These are phyloP conservation scores for Aspergillus ellipticus DNA, from an alignment of 495 filamentous ascomycete genomes.

Conservation along the genomic window DNA sequence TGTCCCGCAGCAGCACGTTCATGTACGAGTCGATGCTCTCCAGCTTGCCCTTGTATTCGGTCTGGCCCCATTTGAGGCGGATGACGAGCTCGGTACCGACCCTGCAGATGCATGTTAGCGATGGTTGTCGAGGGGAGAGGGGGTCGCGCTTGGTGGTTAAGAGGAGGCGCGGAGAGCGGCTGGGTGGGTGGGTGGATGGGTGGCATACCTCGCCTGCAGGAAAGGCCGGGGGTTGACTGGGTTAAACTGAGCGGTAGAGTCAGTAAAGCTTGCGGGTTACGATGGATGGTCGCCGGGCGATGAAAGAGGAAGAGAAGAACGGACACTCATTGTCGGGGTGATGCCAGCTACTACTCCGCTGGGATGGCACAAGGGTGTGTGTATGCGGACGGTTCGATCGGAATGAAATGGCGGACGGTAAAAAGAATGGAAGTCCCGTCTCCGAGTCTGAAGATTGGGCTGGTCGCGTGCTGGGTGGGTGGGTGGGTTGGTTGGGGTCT, in stretches of 20 bases:
- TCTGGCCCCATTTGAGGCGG: constrained; percentile 95
- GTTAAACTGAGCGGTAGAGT: constrained; percentile 54
- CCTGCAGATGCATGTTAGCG: constrained; percentile 35
- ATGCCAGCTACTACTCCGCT: not conserved
- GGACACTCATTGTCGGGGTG: constrained; percentile 38
- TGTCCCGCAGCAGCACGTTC: constrained; percentile 88
- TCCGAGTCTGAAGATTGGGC: constrained; percentile 2
- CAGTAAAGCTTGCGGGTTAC: constrained; percentile 11
- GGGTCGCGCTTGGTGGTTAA: no score
- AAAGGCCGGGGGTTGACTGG: constrained; percentile 89
- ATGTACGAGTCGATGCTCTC: constrained; percentile 97
- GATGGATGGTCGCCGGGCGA: not conserved
- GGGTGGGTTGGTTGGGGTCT: not conserved
- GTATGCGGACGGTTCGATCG: no score
- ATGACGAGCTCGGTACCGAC: constrained; percentile 88
- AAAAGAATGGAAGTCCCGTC: not conserved
- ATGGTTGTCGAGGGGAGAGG: not conserved
- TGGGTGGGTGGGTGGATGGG: constrained; percentile 1
- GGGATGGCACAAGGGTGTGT: not conserved
- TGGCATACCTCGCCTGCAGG: constrained; percentile 75
- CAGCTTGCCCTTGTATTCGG: constrained; percentile 89
- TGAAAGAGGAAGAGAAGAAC: constrained; percentile 13
- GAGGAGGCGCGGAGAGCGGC: not conserved
- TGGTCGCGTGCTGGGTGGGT: constrained; percentile 15
- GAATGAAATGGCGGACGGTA: not conserved